A percentile compares a stretch with the other conserved stretches of the same genome.
These are phyloP conservation scores for Ophiostoma himal-ulmi DNA, from an alignment of 2,329 filamentous ascomycete genomes.

Conservation along the genomic window DNA sequence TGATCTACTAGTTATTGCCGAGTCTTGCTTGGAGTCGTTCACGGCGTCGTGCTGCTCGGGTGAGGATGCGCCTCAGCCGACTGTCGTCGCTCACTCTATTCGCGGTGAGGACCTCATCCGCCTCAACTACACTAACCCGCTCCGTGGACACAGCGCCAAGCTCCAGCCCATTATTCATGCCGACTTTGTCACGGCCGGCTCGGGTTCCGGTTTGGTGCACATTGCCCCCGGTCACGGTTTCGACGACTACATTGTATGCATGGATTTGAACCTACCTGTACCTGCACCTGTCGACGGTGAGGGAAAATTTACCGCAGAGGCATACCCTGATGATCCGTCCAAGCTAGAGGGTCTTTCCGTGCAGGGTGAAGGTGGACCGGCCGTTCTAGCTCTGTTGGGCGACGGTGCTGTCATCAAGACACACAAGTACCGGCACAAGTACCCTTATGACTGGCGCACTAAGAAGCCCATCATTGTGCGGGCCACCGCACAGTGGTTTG, in stretches of 20 bases:
- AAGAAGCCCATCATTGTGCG: constrained; percentile 87
- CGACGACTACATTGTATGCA: constrained; percentile 87
- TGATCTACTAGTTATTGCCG: constrained; percentile 64
- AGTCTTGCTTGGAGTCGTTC: constrained; percentile 60
- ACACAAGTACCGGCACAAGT: constrained; percentile 79
- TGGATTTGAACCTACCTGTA: constrained; percentile 61
- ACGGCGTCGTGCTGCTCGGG: constrained; percentile 40
- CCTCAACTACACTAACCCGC: constrained; percentile 63
- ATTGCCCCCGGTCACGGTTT: constrained; percentile 91
- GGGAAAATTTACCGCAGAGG: constrained; percentile 74
- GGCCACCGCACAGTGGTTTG: constrained; percentile 97
- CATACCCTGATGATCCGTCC: constrained; percentile 63
- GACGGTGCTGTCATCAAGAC: constrained; percentile 57
- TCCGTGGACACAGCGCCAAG: constrained; percentile 54
- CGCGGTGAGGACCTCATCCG: constrained; percentile 62
- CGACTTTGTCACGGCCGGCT: constrained; percentile 80
- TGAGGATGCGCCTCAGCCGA: constrained; percentile 44
- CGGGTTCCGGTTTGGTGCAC: constrained; percentile 94
- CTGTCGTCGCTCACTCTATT: constrained; percentile 66
- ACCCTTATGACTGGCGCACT: constrained; percentile 96
- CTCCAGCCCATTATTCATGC: constrained; percentile 70
- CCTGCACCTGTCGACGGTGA: constrained; percentile 78
- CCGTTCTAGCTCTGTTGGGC: constrained; percentile 62
- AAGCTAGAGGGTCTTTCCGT: constrained; percentile 66
- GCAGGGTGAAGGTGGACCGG: constrained; percentile 26